These are phyloP conservation scores for Paspalum vaginatum DNA, from an alignment of 176 grass and related monocot species.

Conservation along the genomic window DNA sequence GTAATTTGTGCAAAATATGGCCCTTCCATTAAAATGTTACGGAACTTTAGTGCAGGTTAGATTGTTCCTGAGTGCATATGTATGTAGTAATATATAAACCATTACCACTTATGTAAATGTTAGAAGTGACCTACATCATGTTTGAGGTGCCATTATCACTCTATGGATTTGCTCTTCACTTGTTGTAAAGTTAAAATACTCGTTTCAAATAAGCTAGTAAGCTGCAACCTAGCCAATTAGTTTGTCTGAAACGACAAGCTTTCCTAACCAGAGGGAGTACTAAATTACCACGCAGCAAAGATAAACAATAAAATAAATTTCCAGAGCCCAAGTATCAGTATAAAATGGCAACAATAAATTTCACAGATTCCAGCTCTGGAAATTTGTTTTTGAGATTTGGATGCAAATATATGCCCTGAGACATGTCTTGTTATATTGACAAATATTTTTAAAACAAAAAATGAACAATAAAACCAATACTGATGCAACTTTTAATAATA, in stretches of 20 bases:
- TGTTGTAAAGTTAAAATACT: neutral
- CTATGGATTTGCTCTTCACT: neutral
- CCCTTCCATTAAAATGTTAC: constrained; percentile 5
- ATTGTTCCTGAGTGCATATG: neutral
- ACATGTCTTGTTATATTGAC: neutral
- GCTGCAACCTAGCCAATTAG: too few species aligned
- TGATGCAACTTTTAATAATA: neutral
- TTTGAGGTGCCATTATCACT: constrained; percentile 20
- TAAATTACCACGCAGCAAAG: neutral
- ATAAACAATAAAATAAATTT: neutral
- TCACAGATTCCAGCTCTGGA: neutral
- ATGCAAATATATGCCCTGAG: constrained; percentile 13
- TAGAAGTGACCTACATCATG: neutral
- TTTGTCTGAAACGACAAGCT: too few species aligned
- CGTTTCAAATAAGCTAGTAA: too few species aligned
- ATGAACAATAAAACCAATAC: constrained; percentile 21
- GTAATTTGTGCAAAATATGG: neutral
- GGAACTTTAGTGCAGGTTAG: neutral
- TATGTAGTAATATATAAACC: neutral
- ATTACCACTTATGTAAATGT: neutral
- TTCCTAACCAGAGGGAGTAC: too few species aligned
- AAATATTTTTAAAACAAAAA: constrained; percentile 1
- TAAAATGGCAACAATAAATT: constrained; percentile 11
- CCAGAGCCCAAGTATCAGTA: neutral
- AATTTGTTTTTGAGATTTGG: constrained; percentile 14